A percentile compares a stretch with the other conserved stretches of the same genome.
These are phyloP conservation scores for Saccharum spontaneum DNA, from an alignment of 176 grass and related monocot species.

Conservation along the genomic window DNA sequence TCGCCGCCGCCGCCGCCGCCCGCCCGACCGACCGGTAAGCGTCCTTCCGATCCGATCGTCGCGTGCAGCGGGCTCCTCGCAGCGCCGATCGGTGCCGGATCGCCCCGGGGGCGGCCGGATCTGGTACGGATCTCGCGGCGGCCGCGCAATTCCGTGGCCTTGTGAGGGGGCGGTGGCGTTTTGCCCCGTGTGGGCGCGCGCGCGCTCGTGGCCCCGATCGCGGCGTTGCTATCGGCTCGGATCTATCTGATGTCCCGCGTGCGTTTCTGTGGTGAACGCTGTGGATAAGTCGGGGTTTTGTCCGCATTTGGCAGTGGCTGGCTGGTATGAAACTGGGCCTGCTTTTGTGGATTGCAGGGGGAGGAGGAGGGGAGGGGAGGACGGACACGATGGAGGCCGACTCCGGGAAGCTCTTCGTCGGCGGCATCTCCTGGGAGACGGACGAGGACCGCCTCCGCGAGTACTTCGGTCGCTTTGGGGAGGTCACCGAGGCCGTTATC, in stretches of 20 bases:
- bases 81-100: slow-evolving; percentile 38
- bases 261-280: slow-evolving; percentile 45
- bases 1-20: slow-evolving; percentile 6
- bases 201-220: slow-evolving; percentile 22
- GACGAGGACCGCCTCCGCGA: slow-evolving; percentile 88
- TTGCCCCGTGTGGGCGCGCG: slow-evolving; percentile 11
- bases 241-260: slow-evolving; percentile 43
- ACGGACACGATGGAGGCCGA: slow-evolving; percentile 72
- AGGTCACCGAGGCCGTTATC: slow-evolving; percentile 94
- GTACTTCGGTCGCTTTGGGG: slow-evolving; percentile 79
- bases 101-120: slow-evolving; percentile 42
- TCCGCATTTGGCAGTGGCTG: slow-evolving; percentile 49
- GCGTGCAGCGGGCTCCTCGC: background rate
- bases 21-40: slow-evolving; percentile 50
- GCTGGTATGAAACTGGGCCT: slow-evolving; percentile 42
- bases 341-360: slow-evolving; percentile 69
- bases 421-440: slow-evolving; percentile 98
- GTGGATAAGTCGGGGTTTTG: slow-evolving; percentile 53
- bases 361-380: slow-evolving; percentile 58
- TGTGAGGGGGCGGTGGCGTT: slow-evolving; percentile 15
- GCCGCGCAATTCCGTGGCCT: slow-evolving; percentile 28
- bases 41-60: slow-evolving; percentile 6
- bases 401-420: slow-evolving; percentile 93
- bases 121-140: slow-evolving; percentile 53
- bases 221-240: slow-evolving; percentile 51